Conservation (phyloP, 129 eudicot species). For the Ambrosia trifida region DNA sequence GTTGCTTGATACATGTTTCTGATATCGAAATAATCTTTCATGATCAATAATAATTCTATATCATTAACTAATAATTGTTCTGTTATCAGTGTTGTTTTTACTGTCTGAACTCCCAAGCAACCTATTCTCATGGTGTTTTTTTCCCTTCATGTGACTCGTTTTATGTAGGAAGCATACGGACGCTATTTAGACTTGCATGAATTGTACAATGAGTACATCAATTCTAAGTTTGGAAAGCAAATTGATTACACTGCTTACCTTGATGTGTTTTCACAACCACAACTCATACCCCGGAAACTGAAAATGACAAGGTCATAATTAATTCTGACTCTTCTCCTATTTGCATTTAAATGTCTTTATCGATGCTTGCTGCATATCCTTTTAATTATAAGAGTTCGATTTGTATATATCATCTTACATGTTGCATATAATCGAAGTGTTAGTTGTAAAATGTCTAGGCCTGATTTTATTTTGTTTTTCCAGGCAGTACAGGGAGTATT, state of each 20-base stretch:
- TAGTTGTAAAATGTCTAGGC: background rate
- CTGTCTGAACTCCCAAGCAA: background rate
- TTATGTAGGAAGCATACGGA: conserved; percentile 84
- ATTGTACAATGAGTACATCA: conserved; percentile 73
- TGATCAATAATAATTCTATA: background rate
- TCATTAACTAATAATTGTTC: background rate
- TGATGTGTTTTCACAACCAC: conserved; percentile 68
- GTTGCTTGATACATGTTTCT: conserved; percentile 10
- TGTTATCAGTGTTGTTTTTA: background rate
- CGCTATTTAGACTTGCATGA: conserved; percentile 95
- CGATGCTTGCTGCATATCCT: background rate
- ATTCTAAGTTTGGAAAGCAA: conserved; percentile 78
- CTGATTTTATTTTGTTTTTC: conserved; percentile 22
- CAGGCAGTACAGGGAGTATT: conserved; percentile 86
- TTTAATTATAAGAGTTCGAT: background rate
- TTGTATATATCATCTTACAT: background rate
- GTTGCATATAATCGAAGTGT: background rate
- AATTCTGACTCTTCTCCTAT: background rate
- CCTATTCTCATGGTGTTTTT: conserved; percentile 9
- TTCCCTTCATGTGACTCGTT: background rate
- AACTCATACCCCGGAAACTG: conserved; percentile 63
- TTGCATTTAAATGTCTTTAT: background rate
- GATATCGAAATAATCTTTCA: no score
- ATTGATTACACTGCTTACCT: conserved; percentile 79
- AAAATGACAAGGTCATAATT: conserved; percentile 67